phyloP scores from a whole-genome alignment of 169 alveolate genomes.

The Cytauxzoon felis region DNA sequence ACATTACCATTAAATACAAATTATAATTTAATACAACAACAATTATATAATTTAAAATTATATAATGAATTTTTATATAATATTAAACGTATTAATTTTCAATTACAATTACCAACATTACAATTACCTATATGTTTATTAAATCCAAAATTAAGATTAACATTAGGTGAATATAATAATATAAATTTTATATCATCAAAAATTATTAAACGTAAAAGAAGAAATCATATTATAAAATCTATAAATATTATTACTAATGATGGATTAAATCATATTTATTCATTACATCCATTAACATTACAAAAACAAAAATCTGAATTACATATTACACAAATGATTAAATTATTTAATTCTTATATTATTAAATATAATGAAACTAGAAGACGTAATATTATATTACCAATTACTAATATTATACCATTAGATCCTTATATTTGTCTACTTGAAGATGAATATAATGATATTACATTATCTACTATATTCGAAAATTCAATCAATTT shows the following conservation, averaged over 20 bases:
- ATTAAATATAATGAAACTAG: slow-evolving; percentile 49
- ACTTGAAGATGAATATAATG: slow-evolving; percentile 32
- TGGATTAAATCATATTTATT: slow-evolving; percentile 47
- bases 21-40: slow-evolving; percentile 3
- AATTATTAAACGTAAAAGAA: slow-evolving; percentile 31
- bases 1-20: slow-evolving; percentile 5
- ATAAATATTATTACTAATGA: slow-evolving; percentile 36
- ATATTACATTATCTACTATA: slow-evolving; percentile 28
- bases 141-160: slow-evolving; percentile 15
- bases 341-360: slow-evolving; percentile 47
- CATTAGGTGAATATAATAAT: slow-evolving; percentile 23
- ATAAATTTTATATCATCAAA: slow-evolving; percentile 15
- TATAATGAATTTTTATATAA: slow-evolving; percentile 18
- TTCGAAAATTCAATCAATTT: slow-evolving; percentile 13
- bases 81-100: slow-evolving; percentile 4
- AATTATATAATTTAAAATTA: slow-evolving; percentile 12
- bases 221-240: slow-evolving; percentile 45
- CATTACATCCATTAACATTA: slow-evolving; percentile 44
- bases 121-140: not conserved
- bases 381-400: slow-evolving; percentile 19
- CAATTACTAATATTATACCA: slow-evolving; percentile 21
- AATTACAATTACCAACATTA: slow-evolving; percentile 46
- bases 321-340: slow-evolving; percentile 45
- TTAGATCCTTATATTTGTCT: slow-evolving; percentile 61
- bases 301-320: slow-evolving; percentile 45